These are phyloP conservation scores for Achaetomiella virescens DNA, from an alignment of 495 filamentous ascomycete genomes.

Conservation along the genomic window DNA sequence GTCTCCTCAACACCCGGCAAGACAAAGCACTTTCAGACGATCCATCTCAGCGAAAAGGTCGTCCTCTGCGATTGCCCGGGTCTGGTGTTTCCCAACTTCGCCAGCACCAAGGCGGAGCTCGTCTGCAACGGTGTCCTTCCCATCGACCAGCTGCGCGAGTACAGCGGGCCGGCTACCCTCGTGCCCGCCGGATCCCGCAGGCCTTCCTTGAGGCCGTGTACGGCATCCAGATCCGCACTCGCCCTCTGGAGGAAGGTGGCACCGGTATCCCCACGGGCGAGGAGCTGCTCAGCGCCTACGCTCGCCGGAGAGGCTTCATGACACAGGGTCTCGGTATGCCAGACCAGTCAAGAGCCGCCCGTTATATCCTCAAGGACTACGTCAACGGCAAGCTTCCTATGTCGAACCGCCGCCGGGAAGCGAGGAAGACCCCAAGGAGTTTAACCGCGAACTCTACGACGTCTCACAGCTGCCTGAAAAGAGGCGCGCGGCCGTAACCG, in stretches of 20 bases:
- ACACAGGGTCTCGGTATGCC: constrained; percentile 83
- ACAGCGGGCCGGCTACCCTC: constrained; percentile 77
- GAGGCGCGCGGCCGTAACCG: constrained; percentile 54
- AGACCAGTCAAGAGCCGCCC: constrained; percentile 86
- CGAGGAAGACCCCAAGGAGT: constrained; percentile 63
- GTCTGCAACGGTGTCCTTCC: constrained; percentile 94
- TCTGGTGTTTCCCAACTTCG: constrained; percentile 98
- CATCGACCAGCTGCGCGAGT: constrained; percentile 95
- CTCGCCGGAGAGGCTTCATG: constrained; percentile 79
- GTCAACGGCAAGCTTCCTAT: constrained; percentile 89
- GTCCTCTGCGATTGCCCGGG: constrained; percentile 97
- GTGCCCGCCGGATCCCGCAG: constrained; percentile 89
- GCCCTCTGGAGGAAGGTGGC: constrained; percentile 88
- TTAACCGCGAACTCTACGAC: constrained; percentile 88
- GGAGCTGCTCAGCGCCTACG: constrained; percentile 82
- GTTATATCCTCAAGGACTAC: constrained; percentile 92
- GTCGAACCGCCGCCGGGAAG: constrained; percentile 78
- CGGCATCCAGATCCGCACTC: constrained; percentile 77
- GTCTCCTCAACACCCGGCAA: constrained; percentile 97
- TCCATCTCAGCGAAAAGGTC: constrained; percentile 82
- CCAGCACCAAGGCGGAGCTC: constrained; percentile 91
- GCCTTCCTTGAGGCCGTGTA: constrained; percentile 86
- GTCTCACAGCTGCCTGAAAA: constrained; percentile 67
- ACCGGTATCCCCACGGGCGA: constrained; percentile 82
- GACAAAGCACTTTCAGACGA: constrained; percentile 99